Evolutionary conservation across 257 asterid genomes (phyloP), one percentile per base, ranked within the genome.

Genomic region (Solanum corneliomulleri): DNA sequence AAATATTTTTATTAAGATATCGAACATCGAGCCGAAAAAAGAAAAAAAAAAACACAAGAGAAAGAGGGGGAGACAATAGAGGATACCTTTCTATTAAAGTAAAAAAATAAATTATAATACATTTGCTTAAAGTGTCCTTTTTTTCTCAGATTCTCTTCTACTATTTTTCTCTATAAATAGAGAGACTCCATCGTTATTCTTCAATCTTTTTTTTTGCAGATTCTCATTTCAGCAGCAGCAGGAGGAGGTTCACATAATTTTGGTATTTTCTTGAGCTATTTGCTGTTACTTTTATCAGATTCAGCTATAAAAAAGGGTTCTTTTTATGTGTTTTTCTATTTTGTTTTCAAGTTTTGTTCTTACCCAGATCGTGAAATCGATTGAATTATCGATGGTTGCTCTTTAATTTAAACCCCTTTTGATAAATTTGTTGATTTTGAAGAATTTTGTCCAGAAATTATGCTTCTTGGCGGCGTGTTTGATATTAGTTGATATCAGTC

Each of bases 361-460:
- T 76, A 41, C 60, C 23, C 58, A 76, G 83, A n/a, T 42, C n/a
- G n/a, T 45, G 84, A 78, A 78, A 78, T 77, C 14, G 23, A 77
- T 25, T 44, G 11, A 49, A 77, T 77, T 77, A 44, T 44, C 23
- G 1, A 14, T 77, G 56, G 14, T 25, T 77, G 25, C 9, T 25
- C n/a, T 77, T 77, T 77, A 77, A 42, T 77, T 45, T 77, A 39
- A n/a, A 77, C n/a, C 62, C 84, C 84, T 77, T 77, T 44, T 77
- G 62, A 44, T 77, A 25, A 41, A 11, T 41, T 41, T 76, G 41
- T 78, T 37, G 4, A 8, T 15, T 78, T 78, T 44, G 41, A 44
- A 78, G 2, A 25, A 6, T 45, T 45, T 78, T 78, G 16, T 45
- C 9, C 7, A 44, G 23, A 44, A 44, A 78, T 25, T 25, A 44